A percentile compares a stretch with the other conserved stretches of the same genome.
These are phyloP conservation scores for Xylariaceae sp. DNA, from an alignment of 2,329 filamentous ascomycete species.

Conservation along the genomic window DNA sequence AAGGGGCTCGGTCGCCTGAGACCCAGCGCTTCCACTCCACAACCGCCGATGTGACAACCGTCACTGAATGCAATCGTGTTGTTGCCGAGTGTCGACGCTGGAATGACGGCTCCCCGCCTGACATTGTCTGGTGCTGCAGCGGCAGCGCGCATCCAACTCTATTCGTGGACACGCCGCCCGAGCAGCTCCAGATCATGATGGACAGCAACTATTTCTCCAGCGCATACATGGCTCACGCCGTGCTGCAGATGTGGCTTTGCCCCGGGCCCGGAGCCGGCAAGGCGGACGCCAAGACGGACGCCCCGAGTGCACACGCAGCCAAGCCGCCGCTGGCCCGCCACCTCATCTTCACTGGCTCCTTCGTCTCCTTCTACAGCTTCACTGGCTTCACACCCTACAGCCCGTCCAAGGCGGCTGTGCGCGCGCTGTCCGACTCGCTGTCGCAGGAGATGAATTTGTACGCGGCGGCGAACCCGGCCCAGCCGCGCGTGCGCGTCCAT, in stretches of 20 bases:
- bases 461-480: conserved; percentile 17
- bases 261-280: conserved; percentile 1
- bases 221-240: conserved; percentile 30
- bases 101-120: conserved; percentile 53
- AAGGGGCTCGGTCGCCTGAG: conserved; percentile 39
- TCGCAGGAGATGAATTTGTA: conserved; percentile 47
- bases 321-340: conserved; percentile 34
- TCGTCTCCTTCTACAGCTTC: too few species aligned
- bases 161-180: conserved; percentile 27
- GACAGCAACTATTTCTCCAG: conserved; percentile 33
- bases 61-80: too few species aligned
- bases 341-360: too few species aligned
- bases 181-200: conserved; percentile 29
- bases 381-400: too few species aligned
- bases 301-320: background rate
- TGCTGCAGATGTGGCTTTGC: conserved; percentile 25
- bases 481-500: conserved; percentile 46
- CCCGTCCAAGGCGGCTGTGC: too few species aligned
- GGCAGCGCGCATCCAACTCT: conserved; percentile 51
- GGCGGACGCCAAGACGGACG: background rate
- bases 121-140: conserved; percentile 59
- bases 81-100: too few species aligned
- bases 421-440: conserved; percentile 54
- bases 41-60: too few species aligned
- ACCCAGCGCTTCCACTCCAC: conserved; percentile 55